Evolutionary conservation across 2,329 filamentous ascomycete genomes (phyloP).

Genomic region (Cercospora nicotianae): DNA sequence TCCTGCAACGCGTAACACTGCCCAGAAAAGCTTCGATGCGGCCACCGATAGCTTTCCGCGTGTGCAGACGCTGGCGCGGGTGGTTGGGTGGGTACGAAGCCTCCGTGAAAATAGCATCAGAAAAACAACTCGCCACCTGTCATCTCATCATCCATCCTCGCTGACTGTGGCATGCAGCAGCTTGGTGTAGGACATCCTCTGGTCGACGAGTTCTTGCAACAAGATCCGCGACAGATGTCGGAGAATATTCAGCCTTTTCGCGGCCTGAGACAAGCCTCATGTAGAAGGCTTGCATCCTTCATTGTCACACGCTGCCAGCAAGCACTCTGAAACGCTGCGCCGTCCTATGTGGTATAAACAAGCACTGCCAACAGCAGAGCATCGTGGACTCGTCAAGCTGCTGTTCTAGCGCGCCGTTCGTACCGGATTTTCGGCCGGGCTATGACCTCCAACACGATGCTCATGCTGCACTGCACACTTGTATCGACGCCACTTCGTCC

Average conservation of each 20-base stretch:
- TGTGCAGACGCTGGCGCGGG: not conserved
- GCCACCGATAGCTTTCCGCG: not conserved
- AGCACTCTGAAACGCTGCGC: not conserved
- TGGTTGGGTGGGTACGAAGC: constrained; percentile 3
- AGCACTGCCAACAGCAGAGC: not conserved
- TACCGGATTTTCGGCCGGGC: no score
- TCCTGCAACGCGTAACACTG: not conserved
- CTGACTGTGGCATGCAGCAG: constrained; percentile 1
- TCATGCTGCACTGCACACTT: not conserved
- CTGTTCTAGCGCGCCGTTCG: not conserved
- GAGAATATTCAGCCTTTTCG: not conserved
- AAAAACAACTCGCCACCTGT: not conserved
- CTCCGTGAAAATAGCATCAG: constrained; percentile 3
- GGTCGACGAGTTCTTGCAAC: not conserved
- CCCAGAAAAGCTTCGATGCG: not conserved
- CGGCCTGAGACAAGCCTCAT: not conserved
- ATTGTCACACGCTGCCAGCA: not conserved
- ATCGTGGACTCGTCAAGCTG: not conserved
- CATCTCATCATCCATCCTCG: not conserved
- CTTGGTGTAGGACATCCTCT: not conserved
- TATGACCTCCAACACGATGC: not conserved
- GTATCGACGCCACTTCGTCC: not conserved
- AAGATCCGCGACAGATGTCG: not conserved
- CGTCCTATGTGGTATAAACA: not conserved
- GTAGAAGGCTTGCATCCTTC: not conserved